Percentiles rank a stretch among this genome's conserved stretches.
Conservation (phyloP, 768 basidiomycete genomes). For the Roridomyces roridus region DNA sequence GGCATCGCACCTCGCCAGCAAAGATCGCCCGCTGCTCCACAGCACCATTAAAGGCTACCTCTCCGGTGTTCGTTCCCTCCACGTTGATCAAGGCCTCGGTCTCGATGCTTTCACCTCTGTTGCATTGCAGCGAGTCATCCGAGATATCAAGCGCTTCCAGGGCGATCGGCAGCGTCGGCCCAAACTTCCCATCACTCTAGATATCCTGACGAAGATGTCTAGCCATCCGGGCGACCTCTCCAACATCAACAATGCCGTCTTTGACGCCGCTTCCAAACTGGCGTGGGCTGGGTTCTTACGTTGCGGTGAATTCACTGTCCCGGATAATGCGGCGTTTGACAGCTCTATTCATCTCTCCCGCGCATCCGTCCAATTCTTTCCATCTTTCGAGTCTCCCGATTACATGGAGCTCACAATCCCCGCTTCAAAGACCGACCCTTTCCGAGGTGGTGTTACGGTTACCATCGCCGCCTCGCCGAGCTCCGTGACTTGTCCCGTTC, state of each 20-base stretch:
- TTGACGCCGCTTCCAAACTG: constrained; percentile 20
- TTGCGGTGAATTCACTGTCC: constrained; percentile 23
- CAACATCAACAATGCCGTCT: constrained; percentile 7
- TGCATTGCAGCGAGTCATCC: constrained; percentile 27
- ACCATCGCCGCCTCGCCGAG: constrained; percentile 25
- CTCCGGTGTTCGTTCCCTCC: constrained; percentile 18
- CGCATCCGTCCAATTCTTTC: constrained; percentile 21
- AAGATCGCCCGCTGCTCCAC: constrained; percentile 10
- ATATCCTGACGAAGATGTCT: constrained; percentile 18
- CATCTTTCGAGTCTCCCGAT: constrained; percentile 24
- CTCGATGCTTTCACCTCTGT: constrained; percentile 23
- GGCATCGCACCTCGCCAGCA: constrained; percentile 22
- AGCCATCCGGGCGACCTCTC: constrained; percentile 1
- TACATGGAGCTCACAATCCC: constrained; percentile 31
- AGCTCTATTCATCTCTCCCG: constrained; percentile 24
- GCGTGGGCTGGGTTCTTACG: constrained; percentile 23
- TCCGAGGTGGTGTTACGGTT: constrained; percentile 31
- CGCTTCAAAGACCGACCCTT: constrained; percentile 38
- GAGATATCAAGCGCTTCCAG: constrained; percentile 31
- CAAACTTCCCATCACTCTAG: constrained; percentile 32
- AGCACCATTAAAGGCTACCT: constrained; percentile 17
- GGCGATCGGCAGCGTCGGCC: constrained; percentile 26
- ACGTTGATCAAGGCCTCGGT: constrained; percentile 28
- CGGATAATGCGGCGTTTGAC: constrained; percentile 15
- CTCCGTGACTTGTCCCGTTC: constrained; percentile 14